These are phyloP conservation scores for Scutellaria barbata DNA, from an alignment of 257 asterid genomes.

Conservation along the genomic window DNA sequence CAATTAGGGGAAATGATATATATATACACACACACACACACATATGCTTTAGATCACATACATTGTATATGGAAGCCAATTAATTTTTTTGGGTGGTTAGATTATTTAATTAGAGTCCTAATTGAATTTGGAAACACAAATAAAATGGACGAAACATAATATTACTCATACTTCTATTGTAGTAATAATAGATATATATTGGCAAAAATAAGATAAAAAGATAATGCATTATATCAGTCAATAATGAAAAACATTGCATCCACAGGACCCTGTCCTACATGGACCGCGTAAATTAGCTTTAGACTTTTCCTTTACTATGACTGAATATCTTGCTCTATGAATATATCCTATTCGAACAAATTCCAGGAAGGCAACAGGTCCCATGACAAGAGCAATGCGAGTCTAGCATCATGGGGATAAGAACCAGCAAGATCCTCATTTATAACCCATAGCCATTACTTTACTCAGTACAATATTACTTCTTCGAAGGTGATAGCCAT, in stretches of 20 bases:
- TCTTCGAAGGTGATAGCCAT: not conserved
- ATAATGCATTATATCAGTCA: no score
- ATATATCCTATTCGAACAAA: not conserved
- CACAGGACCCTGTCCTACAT: not conserved
- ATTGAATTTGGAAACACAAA: no score
- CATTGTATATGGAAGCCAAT: no score
- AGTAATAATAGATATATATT: no score
- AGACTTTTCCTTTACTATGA: not conserved
- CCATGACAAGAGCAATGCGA: slow-evolving; percentile 15
- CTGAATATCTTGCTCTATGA: not conserved
- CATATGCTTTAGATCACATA: no score
- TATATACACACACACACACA: no score
- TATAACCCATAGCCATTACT: slow-evolving; percentile 15
- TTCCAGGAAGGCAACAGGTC: slow-evolving; percentile 14
- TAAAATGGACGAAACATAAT: no score
- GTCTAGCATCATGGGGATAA: slow-evolving; percentile 14
- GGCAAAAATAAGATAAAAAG: no score
- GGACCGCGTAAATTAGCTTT: not conserved
- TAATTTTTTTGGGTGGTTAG: no score
- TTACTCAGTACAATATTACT: not conserved
- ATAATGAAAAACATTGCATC: not conserved
- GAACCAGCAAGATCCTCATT: slow-evolving; percentile 9
- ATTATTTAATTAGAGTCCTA: no score
- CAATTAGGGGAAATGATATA: no score
- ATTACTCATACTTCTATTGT: no score